Evolutionary conservation across 768 basidiomycete species (phyloP).

Genomic region (Leccinum obscurum): DNA sequence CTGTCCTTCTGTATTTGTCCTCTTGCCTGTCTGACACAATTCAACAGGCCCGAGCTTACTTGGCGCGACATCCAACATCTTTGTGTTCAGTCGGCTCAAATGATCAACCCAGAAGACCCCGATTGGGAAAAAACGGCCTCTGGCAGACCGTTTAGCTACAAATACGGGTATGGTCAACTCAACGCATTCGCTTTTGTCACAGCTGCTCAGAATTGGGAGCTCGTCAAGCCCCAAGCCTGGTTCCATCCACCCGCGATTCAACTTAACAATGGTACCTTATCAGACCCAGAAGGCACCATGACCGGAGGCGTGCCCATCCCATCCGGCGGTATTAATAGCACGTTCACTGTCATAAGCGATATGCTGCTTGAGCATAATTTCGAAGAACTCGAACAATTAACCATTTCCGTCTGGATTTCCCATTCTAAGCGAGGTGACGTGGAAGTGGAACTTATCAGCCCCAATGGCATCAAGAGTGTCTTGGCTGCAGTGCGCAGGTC

Average conservation of each 20-base stretch:
- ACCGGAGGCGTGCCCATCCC: constrained; percentile 68
- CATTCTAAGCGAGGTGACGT: constrained; percentile 88
- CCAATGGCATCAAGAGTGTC: constrained; percentile 82
- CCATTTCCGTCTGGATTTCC: constrained; percentile 89
- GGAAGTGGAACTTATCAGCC: constrained; percentile 86
- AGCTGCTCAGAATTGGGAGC: constrained; percentile 76
- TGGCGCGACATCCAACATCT: constrained; percentile 98
- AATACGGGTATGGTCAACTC: constrained; percentile 92
- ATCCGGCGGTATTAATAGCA: constrained; percentile 61
- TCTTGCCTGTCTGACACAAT: constrained; percentile 10
- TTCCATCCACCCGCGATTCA: constrained; percentile 73
- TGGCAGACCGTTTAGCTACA: constrained; percentile 67
- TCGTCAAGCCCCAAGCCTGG: constrained; percentile 96
- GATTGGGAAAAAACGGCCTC: constrained; percentile 87
- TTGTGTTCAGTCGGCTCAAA: constrained; percentile 70
- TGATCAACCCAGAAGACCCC: constrained; percentile 85
- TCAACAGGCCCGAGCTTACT: constrained; percentile 79
- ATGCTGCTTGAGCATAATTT: constrained; percentile 75
- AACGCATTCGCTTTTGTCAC: constrained; percentile 83
- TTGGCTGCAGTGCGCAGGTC: constrained; percentile 68
- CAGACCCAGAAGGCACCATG: constrained; percentile 43
- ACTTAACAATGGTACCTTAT: constrained; percentile 58
- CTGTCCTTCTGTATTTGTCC: constrained; percentile 22
- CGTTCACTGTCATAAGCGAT: constrained; percentile 62
- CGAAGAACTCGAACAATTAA: constrained; percentile 89